Evolutionary conservation across 2,329 filamentous ascomycete genomes (phyloP), one percentile per base, ranked within the genome.

Genomic region (Penicillium sp.): DNA sequence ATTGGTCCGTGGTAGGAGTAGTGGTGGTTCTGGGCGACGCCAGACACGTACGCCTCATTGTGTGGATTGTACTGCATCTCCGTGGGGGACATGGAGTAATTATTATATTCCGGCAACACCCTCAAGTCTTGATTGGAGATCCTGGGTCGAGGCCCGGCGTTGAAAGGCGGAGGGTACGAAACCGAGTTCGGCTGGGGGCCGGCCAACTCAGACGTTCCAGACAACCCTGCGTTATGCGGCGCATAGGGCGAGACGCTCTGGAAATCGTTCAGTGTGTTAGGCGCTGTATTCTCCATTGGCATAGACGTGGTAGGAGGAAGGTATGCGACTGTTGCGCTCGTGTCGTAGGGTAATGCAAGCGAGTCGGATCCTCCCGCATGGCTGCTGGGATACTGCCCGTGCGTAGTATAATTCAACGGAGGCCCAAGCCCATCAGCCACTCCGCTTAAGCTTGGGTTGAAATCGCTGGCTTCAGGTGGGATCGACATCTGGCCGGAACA

Each of bases 151-250:
- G 72, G 68, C 26, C 69, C 66, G 23, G 71, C 60, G 55, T 74
- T 74, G 62, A 67, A 75, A n/a, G 71, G 72, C 19, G 72, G 73
- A 56, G 74, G 74, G 56, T 76, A 76, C 48, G 73, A 70, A 53
- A 73, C 69, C 15, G 73, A 73, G 56, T 67, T 73, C 58, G 70
- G 71, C 67, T 74, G 73, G 9, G 46, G 53, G 7, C 48, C 60
- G 38, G 56, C 58, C 54, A 58, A 66, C 67, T 55, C 67, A 61
- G 59, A 60, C 56, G 60, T 48, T 17, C 38, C 48, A 57, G 58
- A 26, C 35, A 58, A 15, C 11, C 48, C 56, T 58, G 9, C 17
- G n/a, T 46, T 48, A 56, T 49, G 54, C 46, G 55, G n/a, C 23
- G 55, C 23, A 49, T 57, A 47, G 15, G 52, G 29, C 48, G 64